Base-by-base conservation (phyloP, 805 yeast genomes). In the Lipomyces mesembrius region DNA sequence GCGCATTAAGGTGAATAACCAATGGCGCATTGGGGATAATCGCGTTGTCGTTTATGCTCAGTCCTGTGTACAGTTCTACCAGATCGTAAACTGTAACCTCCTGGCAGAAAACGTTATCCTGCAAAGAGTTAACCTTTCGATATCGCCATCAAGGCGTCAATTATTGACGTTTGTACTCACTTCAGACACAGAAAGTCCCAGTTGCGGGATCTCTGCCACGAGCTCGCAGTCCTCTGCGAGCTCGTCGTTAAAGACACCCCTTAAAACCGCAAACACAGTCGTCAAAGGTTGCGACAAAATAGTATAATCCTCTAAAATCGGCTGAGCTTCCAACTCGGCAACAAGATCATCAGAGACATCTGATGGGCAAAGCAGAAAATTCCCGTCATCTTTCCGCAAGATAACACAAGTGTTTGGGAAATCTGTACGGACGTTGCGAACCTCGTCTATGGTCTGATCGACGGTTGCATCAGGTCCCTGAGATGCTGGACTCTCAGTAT, bases 31-130 rank as follows among this genome's bases (percentile, higher is more conserved):
- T n/a, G 12, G 60, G 17, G 2, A 29, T 20, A n/a, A 55, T 57
- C 20, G 34, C 53, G 20, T 54, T 32, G 59, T 66, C 71, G 57
- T 66, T 66, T 25, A 35, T 20, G 11, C 62, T 39, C n/a, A 67
- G 57, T 9, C 62, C 57, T 3, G 60, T 57, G 27, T 66, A 69
- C n/a, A 62, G 62, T n/a, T 59, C 59, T 6, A 68, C 64, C 8
- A 69, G n/a, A 49, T 69, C 72, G 46, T 62, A 68, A 8, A 69
- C 34, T 7, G 72, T 60, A 29, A 69, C 63, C 12, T 69, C 70
- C 14, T 64, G 60, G 25, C 58, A 55, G 39, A 62, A 68, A 9
- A 54, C 46, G 60, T 68, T 63, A 37, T 68, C 72, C 68, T 67
- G 32, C 3, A 25, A 12, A 32, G 12, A 4, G 35, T n/a, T 60